Conservation (phyloP, 257 asterid genomes). For the Datura wrightii region DNA sequence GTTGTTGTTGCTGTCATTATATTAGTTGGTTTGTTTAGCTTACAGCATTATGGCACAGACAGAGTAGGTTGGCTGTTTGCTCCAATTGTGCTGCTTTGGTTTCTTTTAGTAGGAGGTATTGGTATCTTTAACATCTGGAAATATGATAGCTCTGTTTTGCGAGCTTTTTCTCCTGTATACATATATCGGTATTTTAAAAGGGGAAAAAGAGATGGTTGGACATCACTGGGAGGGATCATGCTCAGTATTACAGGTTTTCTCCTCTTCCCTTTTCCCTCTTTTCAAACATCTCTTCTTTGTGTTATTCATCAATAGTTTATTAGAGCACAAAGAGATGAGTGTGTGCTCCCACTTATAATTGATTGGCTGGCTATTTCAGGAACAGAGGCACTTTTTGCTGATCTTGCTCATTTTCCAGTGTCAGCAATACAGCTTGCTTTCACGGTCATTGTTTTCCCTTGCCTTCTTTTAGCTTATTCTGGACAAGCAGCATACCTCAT, state of each 20-base stretch:
- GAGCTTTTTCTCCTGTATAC: conserved; percentile 86
- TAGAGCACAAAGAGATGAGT: neutral
- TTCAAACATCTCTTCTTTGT: neutral
- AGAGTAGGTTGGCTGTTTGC: conserved; percentile 98
- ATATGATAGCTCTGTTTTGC: conserved; percentile 76
- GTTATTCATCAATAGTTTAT: neutral
- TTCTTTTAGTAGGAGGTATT: conserved; percentile 88
- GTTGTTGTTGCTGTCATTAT: conserved; percentile 86
- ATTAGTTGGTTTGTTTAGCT: conserved; percentile 88
- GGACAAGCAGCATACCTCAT: conserved; percentile 62
- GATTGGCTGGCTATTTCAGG: conserved; percentile 41
- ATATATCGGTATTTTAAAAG: conserved; percentile 73
- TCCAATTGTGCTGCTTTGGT: conserved; percentile 92
- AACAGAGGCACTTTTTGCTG: conserved; percentile 45
- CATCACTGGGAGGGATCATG: conserved; percentile 97
- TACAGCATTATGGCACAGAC: conserved; percentile 97
- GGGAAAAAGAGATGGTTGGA: conserved; percentile 71
- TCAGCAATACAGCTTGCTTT: conserved; percentile 49
- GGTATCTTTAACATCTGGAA: conserved; percentile 84
- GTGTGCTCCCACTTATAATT: conserved; percentile 24
- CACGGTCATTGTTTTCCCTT: conserved; percentile 49
- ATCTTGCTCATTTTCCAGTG: conserved; percentile 41
- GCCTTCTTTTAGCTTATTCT: conserved; percentile 50
- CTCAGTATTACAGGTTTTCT: conserved; percentile 91
- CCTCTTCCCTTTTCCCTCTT: neutral